phyloP scores from a whole-genome alignment of 208 protist genomes.

The Polymyxa betae region DNA sequence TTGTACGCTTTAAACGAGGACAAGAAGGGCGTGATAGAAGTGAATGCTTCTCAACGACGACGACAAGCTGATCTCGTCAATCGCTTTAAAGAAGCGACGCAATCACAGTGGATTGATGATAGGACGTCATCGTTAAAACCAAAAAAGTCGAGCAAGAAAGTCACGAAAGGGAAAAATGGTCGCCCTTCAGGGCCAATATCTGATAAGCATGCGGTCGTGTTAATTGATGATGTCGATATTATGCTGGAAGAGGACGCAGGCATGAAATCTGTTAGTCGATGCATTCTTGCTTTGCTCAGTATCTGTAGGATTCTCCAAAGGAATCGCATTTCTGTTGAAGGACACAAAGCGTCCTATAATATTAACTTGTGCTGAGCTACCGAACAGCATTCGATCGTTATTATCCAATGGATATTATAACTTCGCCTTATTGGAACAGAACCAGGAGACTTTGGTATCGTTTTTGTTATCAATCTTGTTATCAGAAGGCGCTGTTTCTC shows the following conservation, averaged over 20 bases:
- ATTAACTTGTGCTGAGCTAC: not conserved
- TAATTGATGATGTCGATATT: conserved; percentile 46
- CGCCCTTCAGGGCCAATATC: no score
- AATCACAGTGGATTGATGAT: not conserved
- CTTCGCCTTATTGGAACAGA: not conserved
- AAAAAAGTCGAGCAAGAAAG: not conserved
- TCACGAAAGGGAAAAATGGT: not conserved
- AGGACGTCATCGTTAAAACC: not conserved
- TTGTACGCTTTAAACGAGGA: not conserved
- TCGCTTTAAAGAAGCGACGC: conserved; percentile 42
- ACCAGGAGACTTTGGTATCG: not conserved
- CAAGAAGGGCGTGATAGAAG: not conserved
- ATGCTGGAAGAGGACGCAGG: not conserved
- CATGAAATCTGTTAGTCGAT: not conserved
- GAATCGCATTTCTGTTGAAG: not conserved
- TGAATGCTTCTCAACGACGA: not conserved
- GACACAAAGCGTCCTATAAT: not conserved
- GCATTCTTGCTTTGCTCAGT: not conserved
- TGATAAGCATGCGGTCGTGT: not conserved
- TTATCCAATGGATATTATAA: not conserved
- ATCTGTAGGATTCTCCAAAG: not conserved
- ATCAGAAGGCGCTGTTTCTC: not conserved
- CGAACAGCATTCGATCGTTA: not conserved
- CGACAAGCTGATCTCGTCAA: not conserved
- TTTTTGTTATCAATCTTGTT: not conserved